Conservation (phyloP, 495 filamentous ascomycete species). For the Chaetomidium leptoderma region DNA sequence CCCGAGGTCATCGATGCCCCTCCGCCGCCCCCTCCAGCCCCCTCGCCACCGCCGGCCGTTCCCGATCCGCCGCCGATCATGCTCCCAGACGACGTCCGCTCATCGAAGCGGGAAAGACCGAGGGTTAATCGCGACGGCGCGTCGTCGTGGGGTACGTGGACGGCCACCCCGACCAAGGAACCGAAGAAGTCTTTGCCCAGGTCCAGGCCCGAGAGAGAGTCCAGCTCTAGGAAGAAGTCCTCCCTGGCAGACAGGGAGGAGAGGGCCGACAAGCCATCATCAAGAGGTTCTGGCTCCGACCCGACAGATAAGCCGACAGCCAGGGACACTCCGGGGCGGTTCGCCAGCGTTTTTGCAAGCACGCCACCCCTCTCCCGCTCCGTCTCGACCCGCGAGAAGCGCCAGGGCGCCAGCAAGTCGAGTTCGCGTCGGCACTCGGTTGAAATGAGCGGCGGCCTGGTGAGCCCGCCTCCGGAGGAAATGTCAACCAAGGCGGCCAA, state of each 20-base stretch:
- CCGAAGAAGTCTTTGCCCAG: conserved; percentile 39
- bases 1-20: conserved; percentile 32
- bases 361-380: conserved; percentile 51
- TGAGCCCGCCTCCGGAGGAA: conserved; percentile 47
- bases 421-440: conserved; percentile 49
- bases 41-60: conserved; percentile 39
- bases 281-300: conserved; percentile 44
- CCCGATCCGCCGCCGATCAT: conserved; percentile 39
- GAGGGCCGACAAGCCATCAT: conserved; percentile 35
- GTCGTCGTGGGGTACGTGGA: conserved; percentile 46
- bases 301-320: conserved; percentile 38
- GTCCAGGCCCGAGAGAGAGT: conserved; percentile 30
- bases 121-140: conserved; percentile 44
- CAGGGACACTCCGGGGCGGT: conserved; percentile 36
- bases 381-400: conserved; percentile 48
- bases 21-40: conserved; percentile 21
- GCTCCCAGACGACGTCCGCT: conserved; percentile 33
- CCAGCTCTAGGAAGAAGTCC: conserved; percentile 36
- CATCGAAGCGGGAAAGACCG: conserved; percentile 44
- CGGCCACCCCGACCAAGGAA: conserved; percentile 36
- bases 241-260: conserved; percentile 35
- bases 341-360: conserved; percentile 48
- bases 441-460: conserved; percentile 42
- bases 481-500: conserved; percentile 53
- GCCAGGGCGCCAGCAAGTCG: conserved; percentile 34